Conservation (phyloP, 495 filamentous ascomycete species). For the Aspergillus campestris region DNA sequence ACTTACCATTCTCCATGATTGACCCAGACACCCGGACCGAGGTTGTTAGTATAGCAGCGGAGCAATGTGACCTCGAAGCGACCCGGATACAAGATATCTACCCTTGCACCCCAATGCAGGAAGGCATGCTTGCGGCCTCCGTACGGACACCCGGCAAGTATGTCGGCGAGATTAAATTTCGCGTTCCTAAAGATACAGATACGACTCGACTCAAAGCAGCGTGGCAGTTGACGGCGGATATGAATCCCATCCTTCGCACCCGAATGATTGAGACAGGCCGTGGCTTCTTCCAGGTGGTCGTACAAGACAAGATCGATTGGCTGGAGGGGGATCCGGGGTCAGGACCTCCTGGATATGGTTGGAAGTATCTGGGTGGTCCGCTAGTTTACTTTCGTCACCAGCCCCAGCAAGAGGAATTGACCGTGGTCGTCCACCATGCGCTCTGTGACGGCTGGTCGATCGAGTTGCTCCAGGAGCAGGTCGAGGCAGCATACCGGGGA, state of each 20-base stretch:
- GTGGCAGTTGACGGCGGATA: slow-evolving; percentile 31
- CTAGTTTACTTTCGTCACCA: slow-evolving; percentile 33
- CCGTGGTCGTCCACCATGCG: slow-evolving; percentile 13
- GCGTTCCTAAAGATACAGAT: slow-evolving; percentile 27
- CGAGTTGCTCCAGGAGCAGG: slow-evolving; percentile 3
- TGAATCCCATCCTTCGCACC: slow-evolving; percentile 30
- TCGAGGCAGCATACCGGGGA: slow-evolving; percentile 4
- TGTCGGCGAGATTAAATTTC: slow-evolving; percentile 24
- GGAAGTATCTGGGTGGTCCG: slow-evolving; percentile 33
- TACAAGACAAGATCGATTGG: slow-evolving; percentile 35
- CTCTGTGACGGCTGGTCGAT: slow-evolving; percentile 14
- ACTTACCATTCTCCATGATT: no score
- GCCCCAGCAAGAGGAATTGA: background rate
- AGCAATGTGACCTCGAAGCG: background rate
- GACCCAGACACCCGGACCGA: no score
- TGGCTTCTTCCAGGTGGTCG: slow-evolving; percentile 44
- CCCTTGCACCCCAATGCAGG: slow-evolving; percentile 45
- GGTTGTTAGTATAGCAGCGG: background rate
- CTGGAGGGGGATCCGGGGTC: slow-evolving; percentile 9
- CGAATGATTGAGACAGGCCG: slow-evolving; percentile 26
- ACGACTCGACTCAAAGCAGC: slow-evolving; percentile 35
- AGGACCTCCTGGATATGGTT: background rate
- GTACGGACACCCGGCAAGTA: slow-evolving; percentile 32
- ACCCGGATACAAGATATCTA: slow-evolving; percentile 26
- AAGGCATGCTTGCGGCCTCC: slow-evolving; percentile 41